Evolutionary conservation across 129 eudicot species (phyloP).

Genomic region (Tagetes patula): DNA sequence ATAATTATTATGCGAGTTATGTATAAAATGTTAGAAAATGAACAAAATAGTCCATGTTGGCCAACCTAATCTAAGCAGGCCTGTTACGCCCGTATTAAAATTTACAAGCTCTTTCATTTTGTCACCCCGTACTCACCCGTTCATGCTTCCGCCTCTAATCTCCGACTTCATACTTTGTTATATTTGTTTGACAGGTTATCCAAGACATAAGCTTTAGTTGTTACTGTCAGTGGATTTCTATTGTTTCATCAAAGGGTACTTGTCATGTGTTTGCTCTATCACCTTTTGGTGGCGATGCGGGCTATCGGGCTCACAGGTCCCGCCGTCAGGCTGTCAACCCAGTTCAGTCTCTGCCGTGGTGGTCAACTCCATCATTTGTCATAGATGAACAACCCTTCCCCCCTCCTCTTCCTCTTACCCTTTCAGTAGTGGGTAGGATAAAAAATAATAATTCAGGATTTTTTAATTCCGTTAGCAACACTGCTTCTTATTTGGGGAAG

Average conservation of each 20-base stretch:
- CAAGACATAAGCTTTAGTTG: conserved; percentile 56
- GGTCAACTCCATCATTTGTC: conserved; percentile 48
- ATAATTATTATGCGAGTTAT: not conserved
- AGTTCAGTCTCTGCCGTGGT: conserved; percentile 50
- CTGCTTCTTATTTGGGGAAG: conserved; percentile 50
- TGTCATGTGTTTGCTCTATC: conserved; percentile 51
- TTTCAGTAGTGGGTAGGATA: conserved; percentile 52
- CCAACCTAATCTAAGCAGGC: not conserved
- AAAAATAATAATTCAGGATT: conserved; percentile 39
- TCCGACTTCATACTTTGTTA: conserved; percentile 16
- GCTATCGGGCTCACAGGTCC: conserved; percentile 31
- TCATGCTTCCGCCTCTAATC: not conserved
- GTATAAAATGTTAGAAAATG: not conserved
- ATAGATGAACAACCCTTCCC: conserved; percentile 36
- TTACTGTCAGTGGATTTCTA: conserved; percentile 49
- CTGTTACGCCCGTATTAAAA: not conserved
- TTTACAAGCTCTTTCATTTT: not conserved
- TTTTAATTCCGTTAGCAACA: conserved; percentile 41
- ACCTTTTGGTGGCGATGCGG: conserved; percentile 51
- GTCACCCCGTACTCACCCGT: not conserved
- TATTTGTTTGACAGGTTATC: conserved; percentile 43
- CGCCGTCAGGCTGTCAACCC: conserved; percentile 29
- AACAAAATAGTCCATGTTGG: not conserved
- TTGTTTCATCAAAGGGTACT: conserved; percentile 53
- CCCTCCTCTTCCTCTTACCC: conserved; percentile 56